A percentile compares a stretch with the other conserved stretches of the same genome.
Evolutionary conservation across 192 early-diverging fungal species (phyloP).

Genomic region (Podila epicladia): DNA sequence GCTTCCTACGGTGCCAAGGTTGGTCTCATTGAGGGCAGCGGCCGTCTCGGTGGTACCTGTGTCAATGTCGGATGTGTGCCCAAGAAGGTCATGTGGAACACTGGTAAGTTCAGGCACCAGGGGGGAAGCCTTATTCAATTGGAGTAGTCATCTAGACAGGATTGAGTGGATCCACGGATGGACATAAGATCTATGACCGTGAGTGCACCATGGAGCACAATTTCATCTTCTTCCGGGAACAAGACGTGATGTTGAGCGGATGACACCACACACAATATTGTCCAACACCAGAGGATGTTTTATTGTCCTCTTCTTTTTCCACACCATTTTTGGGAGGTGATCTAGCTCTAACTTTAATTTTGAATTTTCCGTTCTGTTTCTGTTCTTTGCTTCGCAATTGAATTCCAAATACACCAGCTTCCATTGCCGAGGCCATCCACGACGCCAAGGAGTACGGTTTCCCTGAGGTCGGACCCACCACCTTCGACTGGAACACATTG

Average conservation of each 20-base stretch:
- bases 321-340: background rate
- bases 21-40: conserved; percentile 83
- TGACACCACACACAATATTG: background rate
- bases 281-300: background rate
- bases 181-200: background rate
- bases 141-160: too few species aligned
- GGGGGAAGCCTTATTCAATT: too few species aligned
- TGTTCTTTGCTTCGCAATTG: too few species aligned
- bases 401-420: conserved; percentile 55
- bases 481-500: conserved; percentile 83
- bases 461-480: conserved; percentile 59
- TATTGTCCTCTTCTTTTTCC: background rate
- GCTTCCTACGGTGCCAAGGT: conserved; percentile 92
- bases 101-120: conserved; percentile 59
- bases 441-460: conserved; percentile 96
- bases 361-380: too few species aligned
- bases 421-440: conserved; percentile 85
- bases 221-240: background rate
- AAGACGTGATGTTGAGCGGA: background rate
- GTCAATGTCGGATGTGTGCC: conserved; percentile 96
- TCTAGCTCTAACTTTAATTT: too few species aligned
- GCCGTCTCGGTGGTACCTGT: conserved; percentile 88
- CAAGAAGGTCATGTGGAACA: conserved; percentile 97
- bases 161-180: too few species aligned
- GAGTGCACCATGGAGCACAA: background rate